Conservation (phyloP, 2,329 filamentous ascomycete species). For the Alternaria rosae region DNA sequence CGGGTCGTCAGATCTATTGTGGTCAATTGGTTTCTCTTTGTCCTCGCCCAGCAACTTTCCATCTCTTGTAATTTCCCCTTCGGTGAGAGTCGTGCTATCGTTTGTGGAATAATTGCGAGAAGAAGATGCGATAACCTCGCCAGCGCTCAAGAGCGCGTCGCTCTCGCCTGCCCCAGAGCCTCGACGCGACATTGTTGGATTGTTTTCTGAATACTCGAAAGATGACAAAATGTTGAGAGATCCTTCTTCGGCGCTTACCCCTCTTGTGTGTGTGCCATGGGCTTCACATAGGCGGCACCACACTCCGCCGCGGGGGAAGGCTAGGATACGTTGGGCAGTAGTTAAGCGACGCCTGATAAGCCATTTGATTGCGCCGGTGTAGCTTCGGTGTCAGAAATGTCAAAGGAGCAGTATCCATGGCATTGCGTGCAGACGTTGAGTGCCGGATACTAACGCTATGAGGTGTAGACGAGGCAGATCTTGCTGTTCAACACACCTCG, state of each 20-base stretch:
- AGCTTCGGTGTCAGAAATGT: conserved; percentile 7
- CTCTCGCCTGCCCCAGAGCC: conserved; percentile 2
- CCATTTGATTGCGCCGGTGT: conserved; percentile 8
- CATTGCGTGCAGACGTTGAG: conserved; percentile 12
- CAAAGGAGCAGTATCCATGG: conserved; percentile 9
- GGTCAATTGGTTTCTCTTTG: background rate
- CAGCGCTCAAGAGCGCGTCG: conserved; percentile 11
- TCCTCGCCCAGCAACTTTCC: background rate
- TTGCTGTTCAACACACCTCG: conserved; percentile 6
- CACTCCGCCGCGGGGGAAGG: conserved; percentile 2
- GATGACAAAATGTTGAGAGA: background rate
- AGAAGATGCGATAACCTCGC: conserved; percentile 6
- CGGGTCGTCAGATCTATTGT: background rate
- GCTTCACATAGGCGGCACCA: conserved; percentile 1
- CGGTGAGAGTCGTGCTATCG: background rate
- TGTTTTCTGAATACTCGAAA: background rate
- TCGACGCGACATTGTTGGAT: conserved; percentile 7
- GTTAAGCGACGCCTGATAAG: conserved; percentile 19
- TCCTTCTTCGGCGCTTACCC: conserved; percentile 2
- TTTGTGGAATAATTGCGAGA: conserved; percentile 17
- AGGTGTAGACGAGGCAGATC: conserved; percentile 9
- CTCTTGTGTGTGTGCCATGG: conserved; percentile 11
- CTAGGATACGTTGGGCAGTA: conserved; percentile 12
- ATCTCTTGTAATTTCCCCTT: background rate
- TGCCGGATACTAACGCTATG: conserved; percentile 9